Evolutionary conservation across 1,284 basidiomycete genomes (phyloP).

Genomic region (Ganoderma leucocontextum): DNA sequence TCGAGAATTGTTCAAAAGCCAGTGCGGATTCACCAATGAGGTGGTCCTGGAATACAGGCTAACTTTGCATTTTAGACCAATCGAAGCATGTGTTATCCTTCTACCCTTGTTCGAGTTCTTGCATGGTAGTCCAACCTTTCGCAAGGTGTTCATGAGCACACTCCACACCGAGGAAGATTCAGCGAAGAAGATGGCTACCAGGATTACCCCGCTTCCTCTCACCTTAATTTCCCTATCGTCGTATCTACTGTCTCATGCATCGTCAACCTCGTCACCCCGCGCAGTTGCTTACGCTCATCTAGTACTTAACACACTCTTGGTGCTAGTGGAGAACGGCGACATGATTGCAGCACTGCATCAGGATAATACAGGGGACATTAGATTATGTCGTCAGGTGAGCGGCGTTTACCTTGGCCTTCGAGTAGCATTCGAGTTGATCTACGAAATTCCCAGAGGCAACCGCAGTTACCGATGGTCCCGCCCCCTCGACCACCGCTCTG

Average conservation of each 20-base stretch:
- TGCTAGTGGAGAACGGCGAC: slow-evolving; percentile 56
- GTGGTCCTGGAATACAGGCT: neutral
- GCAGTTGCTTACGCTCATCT: slow-evolving; percentile 68
- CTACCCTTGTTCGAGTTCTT: slow-evolving; percentile 69
- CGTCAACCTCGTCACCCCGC: slow-evolving; percentile 61
- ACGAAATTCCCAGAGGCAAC: slow-evolving; percentile 50
- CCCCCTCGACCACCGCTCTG: slow-evolving; percentile 55
- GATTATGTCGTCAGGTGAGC: slow-evolving; percentile 67
- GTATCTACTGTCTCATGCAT: slow-evolving; percentile 70
- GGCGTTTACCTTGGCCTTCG: slow-evolving; percentile 37
- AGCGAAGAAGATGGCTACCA: slow-evolving; percentile 28
- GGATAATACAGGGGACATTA: slow-evolving; percentile 48
- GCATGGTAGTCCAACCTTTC: slow-evolving; percentile 56
- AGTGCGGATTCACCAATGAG: slow-evolving; percentile 48
- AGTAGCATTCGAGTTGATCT: neutral
- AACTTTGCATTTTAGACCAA: slow-evolving; percentile 52
- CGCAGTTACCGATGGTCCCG: slow-evolving; percentile 53
- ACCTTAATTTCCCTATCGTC: slow-evolving; percentile 64
- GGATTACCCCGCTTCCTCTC: slow-evolving; percentile 47
- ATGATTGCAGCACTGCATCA: slow-evolving; percentile 55
- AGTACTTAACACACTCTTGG: slow-evolving; percentile 58
- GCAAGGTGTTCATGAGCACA: slow-evolving; percentile 51
- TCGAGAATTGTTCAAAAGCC: slow-evolving; percentile 62
- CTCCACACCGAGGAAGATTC: slow-evolving; percentile 37
- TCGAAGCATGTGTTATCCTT: slow-evolving; percentile 64